These are phyloP conservation scores for Lentinus tigrinus DNA, from an alignment of 768 basidiomycete species.

Conservation along the genomic window DNA sequence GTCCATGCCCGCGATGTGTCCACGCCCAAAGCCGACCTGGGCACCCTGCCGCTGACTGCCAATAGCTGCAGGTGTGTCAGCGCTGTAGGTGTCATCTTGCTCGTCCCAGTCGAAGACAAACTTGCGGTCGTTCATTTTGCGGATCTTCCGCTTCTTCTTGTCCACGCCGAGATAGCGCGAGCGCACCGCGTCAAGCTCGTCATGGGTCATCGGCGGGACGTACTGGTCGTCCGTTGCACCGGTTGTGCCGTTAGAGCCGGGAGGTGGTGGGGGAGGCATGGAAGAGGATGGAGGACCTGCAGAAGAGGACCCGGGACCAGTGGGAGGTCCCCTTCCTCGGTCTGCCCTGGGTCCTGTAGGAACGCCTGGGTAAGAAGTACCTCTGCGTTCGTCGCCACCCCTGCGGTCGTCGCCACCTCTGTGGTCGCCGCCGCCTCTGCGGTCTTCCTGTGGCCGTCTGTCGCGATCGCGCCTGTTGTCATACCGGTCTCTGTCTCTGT, in stretches of 20 bases:
- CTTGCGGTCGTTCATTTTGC: conserved; percentile 94
- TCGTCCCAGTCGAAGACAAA: conserved; percentile 99
- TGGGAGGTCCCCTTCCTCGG: conserved; percentile 45
- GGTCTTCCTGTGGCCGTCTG: conserved; percentile 20
- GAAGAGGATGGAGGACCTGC: conserved; percentile 32
- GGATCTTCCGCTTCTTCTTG: conserved; percentile 91
- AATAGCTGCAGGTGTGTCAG: conserved; percentile 69
- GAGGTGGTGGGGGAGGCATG: conserved; percentile 52
- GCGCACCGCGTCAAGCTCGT: conserved; percentile 79
- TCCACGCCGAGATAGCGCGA: conserved; percentile 94
- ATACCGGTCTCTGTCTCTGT: conserved; percentile 51
- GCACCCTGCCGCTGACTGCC: conserved; percentile 77
- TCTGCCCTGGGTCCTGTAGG: conserved; percentile 87
- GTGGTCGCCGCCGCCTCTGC: conserved; percentile 37
- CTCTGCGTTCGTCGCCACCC: conserved; percentile 33
- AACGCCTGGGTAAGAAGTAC: conserved; percentile 48
- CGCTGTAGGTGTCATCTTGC: conserved; percentile 88
- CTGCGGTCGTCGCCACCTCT: conserved; percentile 27
- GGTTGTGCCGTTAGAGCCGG: conserved; percentile 20
- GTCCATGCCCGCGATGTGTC: conserved; percentile 84
- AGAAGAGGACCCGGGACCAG: conserved; percentile 29
- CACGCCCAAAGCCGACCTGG: conserved; percentile 86
- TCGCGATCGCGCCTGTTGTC: conserved; percentile 33
- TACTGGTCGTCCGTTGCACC: conserved; percentile 33
- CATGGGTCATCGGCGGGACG: conserved; percentile 72